Conservation (phyloP, 2,329 filamentous ascomycete genomes). For the Truncatella angustata region DNA sequence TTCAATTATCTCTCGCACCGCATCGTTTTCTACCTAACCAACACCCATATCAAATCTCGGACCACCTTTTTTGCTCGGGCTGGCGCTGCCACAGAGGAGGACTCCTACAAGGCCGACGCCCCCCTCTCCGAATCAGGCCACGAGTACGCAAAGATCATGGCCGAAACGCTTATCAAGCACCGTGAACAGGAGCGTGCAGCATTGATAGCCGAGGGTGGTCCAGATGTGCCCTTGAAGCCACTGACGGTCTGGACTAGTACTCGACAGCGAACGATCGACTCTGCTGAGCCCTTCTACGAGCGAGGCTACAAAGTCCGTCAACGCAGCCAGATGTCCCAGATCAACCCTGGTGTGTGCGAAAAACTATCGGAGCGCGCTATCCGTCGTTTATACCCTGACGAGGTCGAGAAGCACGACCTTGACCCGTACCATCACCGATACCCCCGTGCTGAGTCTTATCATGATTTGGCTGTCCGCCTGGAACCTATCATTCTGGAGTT, state of each 20-base stretch:
- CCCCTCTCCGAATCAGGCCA: slow-evolving; percentile 76
- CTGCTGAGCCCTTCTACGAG: slow-evolving; percentile 75
- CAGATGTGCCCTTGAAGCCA: slow-evolving; percentile 69
- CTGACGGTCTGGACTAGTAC: slow-evolving; percentile 96
- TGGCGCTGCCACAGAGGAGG: slow-evolving; percentile 81
- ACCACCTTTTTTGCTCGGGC: slow-evolving; percentile 91
- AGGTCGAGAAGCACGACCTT: slow-evolving; percentile 86
- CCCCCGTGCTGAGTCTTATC: slow-evolving; percentile 95
- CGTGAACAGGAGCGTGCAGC: slow-evolving; percentile 76
- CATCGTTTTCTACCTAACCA: slow-evolving; percentile 97
- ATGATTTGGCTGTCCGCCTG: slow-evolving; percentile 94
- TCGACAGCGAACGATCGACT: slow-evolving; percentile 84
- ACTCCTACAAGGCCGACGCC: slow-evolving; percentile 89
- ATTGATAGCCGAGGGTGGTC: slow-evolving; percentile 65
- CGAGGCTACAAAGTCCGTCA: slow-evolving; percentile 85
- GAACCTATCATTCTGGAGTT: slow-evolving; percentile 97
- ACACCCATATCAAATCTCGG: slow-evolving; percentile 92
- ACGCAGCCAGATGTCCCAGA: slow-evolving; percentile 92
- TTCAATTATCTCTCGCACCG: slow-evolving; percentile 96
- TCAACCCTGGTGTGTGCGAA: slow-evolving; percentile 95
- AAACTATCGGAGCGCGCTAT: slow-evolving; percentile 85
- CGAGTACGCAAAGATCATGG: slow-evolving; percentile 82
- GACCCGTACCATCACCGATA: slow-evolving; percentile 98
- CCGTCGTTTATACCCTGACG: slow-evolving; percentile 79
- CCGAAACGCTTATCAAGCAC: slow-evolving; percentile 77